Percentiles rank a stretch among this genome's conserved stretches.
Evolutionary conservation across 2,329 filamentous ascomycete genomes (phyloP).

Genomic region (Colletotrichum horii): DNA sequence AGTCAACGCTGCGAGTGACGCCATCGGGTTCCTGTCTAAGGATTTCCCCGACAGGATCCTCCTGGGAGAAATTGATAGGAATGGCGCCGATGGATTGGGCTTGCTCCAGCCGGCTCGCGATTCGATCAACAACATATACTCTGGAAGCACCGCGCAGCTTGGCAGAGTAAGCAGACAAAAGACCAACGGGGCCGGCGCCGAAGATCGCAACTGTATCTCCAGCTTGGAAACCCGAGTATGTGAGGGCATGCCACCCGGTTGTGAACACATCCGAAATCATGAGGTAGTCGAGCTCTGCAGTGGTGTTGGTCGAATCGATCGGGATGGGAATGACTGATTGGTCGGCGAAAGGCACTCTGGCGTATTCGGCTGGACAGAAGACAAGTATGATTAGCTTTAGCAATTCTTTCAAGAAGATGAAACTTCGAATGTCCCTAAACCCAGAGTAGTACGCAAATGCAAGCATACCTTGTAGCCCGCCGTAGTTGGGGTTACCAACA

Average conservation of each 20-base stretch:
- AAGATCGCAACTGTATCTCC: constrained; percentile 68
- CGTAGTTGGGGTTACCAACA: not conserved
- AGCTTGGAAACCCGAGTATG: constrained; percentile 60
- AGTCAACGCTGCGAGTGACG: constrained; percentile 23
- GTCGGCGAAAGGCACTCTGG: constrained; percentile 69
- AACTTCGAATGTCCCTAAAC: not conserved
- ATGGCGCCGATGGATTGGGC: constrained; percentile 24
- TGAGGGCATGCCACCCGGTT: constrained; percentile 60
- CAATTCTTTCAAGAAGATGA: not conserved
- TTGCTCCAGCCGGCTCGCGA: constrained; percentile 22
- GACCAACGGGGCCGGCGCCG: constrained; percentile 66
- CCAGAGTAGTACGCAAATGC: not conserved
- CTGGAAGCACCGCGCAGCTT: constrained; percentile 26
- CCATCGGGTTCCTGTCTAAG: constrained; percentile 12
- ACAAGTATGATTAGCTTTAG: not conserved
- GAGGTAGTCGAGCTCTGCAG: constrained; percentile 65
- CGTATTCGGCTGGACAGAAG: constrained; percentile 46
- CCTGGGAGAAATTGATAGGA: constrained; percentile 22
- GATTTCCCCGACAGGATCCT: constrained; percentile 20
- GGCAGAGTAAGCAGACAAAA: constrained; percentile 48
- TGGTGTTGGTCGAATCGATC: constrained; percentile 43
- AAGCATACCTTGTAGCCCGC: not conserved
- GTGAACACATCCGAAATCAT: constrained; percentile 49
- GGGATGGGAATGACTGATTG: constrained; percentile 68
- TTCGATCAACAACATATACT: constrained; percentile 26